Base-by-base conservation (phyloP, 2,329 filamentous ascomycete genomes). In the Diaporthe amygdali region DNA sequence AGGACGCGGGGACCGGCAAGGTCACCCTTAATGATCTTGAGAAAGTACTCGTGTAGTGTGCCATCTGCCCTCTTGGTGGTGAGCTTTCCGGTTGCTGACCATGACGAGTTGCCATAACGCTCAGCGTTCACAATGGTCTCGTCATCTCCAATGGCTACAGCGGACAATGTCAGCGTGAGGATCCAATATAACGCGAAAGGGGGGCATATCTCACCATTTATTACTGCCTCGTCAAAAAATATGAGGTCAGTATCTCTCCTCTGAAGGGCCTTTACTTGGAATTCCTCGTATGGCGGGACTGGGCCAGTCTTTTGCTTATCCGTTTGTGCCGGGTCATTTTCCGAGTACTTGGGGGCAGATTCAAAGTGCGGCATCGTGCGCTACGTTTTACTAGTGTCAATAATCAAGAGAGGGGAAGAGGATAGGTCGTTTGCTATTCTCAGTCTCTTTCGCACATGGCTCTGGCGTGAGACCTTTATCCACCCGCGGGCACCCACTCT, bases 51-150 rank as follows among this genome's bases (percentile, higher is more conserved):
- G 22, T 75, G 73, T 7, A 54, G 63, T 5, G 46, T 74, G 2
- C 78, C 77, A 56, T 77, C 70, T 5, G 54, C 14, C 27, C 73
- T 46, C 56, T 73, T 59, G 8, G 73, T 75, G 32, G 73, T 75
- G 49, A 80, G 54, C 34, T 75, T 74, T 14, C 74, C 76, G 9
- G 78, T 79, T 25, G 69, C 74, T 10, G 77, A 75, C 78, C 79
- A 80, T n/a, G 74, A 72, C 27, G 78, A 79, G 32, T 69, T 74
- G 30, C 77, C 76, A 69, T 71, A 77, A 20, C 69, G 73, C 64
- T 74, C 74, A 14, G 77, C 78, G 15, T 72, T 74, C 22, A 78
- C 34, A 30, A 78, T 66, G 47, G 55, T 49, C 30, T 71, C 59
- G 20, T 30, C 69, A 27, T 55, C 49, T 27, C 69, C 69, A 8